phyloP scores from a whole-genome alignment of 116 monocot genomes.

The Cymodocea nodosa region DNA sequence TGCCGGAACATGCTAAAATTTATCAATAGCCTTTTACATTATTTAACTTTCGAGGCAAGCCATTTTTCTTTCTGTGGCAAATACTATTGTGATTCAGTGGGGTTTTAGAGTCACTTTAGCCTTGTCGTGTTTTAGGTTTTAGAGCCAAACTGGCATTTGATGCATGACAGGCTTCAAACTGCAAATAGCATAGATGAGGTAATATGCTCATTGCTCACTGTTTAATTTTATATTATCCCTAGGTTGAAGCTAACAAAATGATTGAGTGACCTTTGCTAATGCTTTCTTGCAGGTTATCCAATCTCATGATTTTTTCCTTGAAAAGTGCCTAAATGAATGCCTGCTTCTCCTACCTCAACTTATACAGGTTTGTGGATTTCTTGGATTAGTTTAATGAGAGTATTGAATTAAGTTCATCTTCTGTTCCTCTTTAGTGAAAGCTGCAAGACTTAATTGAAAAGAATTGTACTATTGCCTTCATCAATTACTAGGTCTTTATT shows the following conservation, averaged over 20 bases:
- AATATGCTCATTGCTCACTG: background rate
- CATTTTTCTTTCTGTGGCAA: background rate
- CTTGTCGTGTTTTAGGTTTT: slow-evolving; percentile 51
- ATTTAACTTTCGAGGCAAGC: slow-evolving; percentile 88
- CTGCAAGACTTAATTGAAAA: too few species aligned
- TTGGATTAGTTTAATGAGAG: too few species aligned
- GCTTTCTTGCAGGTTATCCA: slow-evolving; percentile 63
- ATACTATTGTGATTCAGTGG: background rate
- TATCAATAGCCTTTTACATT: slow-evolving; percentile 88
- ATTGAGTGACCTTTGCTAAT: background rate
- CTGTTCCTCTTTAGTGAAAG: too few species aligned
- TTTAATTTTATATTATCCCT: background rate
- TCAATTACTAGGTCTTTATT: background rate
- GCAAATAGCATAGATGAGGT: slow-evolving; percentile 99
- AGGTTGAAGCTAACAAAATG: background rate
- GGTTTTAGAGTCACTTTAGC: background rate
- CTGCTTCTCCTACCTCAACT: slow-evolving; percentile 81
- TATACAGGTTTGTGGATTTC: slow-evolving; percentile 42
- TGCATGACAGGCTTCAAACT: slow-evolving; percentile 67
- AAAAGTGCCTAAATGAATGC: slow-evolving; percentile 94
- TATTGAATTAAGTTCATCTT: too few species aligned
- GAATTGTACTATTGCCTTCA: too few species aligned
- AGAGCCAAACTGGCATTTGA: slow-evolving; percentile 98
- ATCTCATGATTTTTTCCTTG: slow-evolving; percentile 82
- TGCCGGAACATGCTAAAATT: slow-evolving; percentile 97